A percentile compares a stretch with the other conserved stretches of the same genome.
Conservation (phyloP, 176 grass and related monocot species). For the Rhynchospora pubera region DNA sequence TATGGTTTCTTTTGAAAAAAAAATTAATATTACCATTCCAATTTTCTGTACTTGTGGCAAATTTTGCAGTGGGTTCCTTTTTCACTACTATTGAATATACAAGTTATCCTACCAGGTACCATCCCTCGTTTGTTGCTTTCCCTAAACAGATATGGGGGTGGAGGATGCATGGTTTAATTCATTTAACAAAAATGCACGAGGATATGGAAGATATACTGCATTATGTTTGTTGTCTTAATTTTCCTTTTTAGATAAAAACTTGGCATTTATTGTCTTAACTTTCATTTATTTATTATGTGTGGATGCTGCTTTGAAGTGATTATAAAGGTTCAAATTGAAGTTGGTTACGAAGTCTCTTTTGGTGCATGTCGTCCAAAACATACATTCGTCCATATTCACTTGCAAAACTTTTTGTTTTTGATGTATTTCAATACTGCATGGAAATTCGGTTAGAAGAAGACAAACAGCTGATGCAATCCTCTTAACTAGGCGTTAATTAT, state of each 20-base stretch:
- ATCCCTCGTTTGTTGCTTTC: neutral
- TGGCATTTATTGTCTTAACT: neutral
- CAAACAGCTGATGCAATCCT: constrained; percentile 18
- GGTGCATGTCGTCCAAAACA: neutral
- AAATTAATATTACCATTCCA: neutral
- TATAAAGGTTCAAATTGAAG: neutral
- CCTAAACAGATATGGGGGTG: neutral
- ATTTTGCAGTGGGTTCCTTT: neutral
- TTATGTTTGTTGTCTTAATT: neutral
- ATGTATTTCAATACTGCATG: neutral
- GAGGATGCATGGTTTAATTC: neutral
- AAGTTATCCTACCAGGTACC: no score
- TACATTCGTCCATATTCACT: neutral
- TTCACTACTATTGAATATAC: neutral
- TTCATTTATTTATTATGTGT: neutral
- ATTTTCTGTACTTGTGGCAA: neutral
- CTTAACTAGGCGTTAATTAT: neutral
- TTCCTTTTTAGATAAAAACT: neutral
- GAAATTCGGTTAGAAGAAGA: neutral
- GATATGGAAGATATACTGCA: neutral
- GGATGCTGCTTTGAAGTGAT: no score
- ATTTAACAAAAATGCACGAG: neutral
- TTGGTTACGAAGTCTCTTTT: neutral
- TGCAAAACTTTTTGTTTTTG: neutral
- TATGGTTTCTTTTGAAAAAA: neutral